These are phyloP conservation scores for Heterobasidion occidentale DNA, from an alignment of 1,284 basidiomycete genomes.

Conservation along the genomic window DNA sequence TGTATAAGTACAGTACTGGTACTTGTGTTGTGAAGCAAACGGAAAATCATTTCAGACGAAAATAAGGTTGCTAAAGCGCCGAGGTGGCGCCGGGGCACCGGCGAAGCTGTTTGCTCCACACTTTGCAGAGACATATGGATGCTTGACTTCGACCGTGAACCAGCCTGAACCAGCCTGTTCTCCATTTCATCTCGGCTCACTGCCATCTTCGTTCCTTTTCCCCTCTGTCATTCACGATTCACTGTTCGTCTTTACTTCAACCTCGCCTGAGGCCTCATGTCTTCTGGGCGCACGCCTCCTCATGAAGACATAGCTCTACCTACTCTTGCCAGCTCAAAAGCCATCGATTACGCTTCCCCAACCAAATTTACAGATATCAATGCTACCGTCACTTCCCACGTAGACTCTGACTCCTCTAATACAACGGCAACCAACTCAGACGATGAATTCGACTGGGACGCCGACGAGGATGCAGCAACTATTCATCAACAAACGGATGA, in stretches of 20 bases:
- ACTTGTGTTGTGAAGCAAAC: not conserved
- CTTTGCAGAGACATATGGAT: too few relatives aligned
- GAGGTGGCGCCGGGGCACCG: too few relatives aligned
- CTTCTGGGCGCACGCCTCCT: not conserved
- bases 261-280: not conserved
- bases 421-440: slow-evolving; percentile 53
- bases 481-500: not conserved
- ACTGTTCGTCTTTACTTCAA: not conserved
- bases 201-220: not conserved
- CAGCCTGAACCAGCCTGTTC: too few relatives aligned
- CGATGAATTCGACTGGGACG: slow-evolving; percentile 73
- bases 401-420: slow-evolving; percentile 26
- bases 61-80: too few relatives aligned
- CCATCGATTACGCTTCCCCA: not conserved
- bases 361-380: slow-evolving; percentile 13
- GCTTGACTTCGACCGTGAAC: too few relatives aligned
- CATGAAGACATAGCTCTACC: slow-evolving; percentile 4
- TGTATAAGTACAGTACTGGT: not conserved
- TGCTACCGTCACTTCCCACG: slow-evolving; percentile 19
- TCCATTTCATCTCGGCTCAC: not conserved
- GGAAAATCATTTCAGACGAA: too few relatives aligned
- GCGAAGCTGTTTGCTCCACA: too few relatives aligned
- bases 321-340: slow-evolving; percentile 3
- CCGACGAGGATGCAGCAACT: slow-evolving; percentile 30
- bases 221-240: not conserved